These are phyloP conservation scores for Larix kaempferi DNA, from an alignment of 75 land plant genomes.

Conservation along the genomic window DNA sequence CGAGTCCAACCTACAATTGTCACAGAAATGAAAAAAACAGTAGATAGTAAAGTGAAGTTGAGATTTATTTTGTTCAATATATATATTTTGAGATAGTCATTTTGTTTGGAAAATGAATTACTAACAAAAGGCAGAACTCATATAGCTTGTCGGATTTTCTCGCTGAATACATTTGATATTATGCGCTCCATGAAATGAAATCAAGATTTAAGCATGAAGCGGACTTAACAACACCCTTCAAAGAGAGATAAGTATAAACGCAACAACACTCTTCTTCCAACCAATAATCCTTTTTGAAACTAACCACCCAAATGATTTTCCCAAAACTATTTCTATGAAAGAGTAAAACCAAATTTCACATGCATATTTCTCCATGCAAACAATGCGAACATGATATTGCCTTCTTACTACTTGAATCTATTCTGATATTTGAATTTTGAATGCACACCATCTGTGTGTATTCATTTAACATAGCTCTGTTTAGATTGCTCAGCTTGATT, in stretches of 20 bases:
- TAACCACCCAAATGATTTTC: neutral
- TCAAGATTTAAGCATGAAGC: too few species aligned
- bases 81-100: too few species aligned
- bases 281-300: neutral
- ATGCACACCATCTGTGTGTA: constrained; percentile 87
- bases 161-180: neutral
- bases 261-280: neutral
- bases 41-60: too few species aligned
- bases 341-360: too few species aligned
- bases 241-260: neutral
- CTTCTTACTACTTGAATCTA: neutral
- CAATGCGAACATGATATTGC: neutral
- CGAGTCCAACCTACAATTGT: too few species aligned
- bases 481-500: constrained; percentile 60
- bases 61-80: too few species aligned
- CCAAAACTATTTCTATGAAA: neutral
- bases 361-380: neutral
- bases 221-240: too few species aligned
- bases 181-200: too few species aligned
- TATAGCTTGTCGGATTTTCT: too few species aligned
- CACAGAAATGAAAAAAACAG: too few species aligned
- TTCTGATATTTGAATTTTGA: constrained; percentile 38
- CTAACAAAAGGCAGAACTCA: too few species aligned
- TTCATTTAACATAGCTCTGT: constrained; percentile 71
- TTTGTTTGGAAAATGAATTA: too few species aligned